Evolutionary conservation across 768 basidiomycete species (phyloP), one percentile per base, ranked within the genome.

Genomic region (Thelephora aurantiotincta): DNA sequence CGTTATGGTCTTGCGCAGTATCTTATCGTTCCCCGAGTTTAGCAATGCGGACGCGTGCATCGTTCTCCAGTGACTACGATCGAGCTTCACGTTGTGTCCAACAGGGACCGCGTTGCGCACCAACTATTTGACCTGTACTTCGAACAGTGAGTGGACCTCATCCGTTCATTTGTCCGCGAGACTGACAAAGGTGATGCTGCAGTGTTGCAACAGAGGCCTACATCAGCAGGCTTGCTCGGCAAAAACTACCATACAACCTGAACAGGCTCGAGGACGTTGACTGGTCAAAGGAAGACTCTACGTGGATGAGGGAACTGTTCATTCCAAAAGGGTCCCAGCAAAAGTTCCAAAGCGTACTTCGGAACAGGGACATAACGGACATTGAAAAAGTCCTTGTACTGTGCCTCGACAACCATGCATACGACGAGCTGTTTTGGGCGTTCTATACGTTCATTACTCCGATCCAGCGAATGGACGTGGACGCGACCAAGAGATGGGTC

Each of bases 21-120:
- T 6, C 13, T 16, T 18, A 14, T 18, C 18, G 9, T 44, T n/a
- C 22, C 19, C 38, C 16, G 30, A 33, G 22, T 19, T 5, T 12
- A 9, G 80, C 79, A 80, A 75, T 56, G 78, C 11, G 80, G 80
- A 4, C 63, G 75, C 35, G 57, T 82, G 20, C 67, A 73, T 43
- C 69, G 73, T 34, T 63, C 70, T 0, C 71, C 77, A 0, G 68
- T 79, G 0, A 61, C 62, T 11, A 67, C 66, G 5, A 69, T 81
- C 34, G 80, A 82, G 51, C 67, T 82, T 6, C 80, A 82, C 55
- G 80, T 82, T 3, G 72, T 82, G 9, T 82, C 80, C 0, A 80
- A 81, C 55, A 65, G 79, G 11, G 80, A 82, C 57, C 71, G 77
- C 9, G 64, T 79, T 2, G 75, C 78, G 0, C 78, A 80, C 54